phyloP scores from a whole-genome alignment of 495 filamentous ascomycete species.

The Barbatosphaeria neglecta region DNA sequence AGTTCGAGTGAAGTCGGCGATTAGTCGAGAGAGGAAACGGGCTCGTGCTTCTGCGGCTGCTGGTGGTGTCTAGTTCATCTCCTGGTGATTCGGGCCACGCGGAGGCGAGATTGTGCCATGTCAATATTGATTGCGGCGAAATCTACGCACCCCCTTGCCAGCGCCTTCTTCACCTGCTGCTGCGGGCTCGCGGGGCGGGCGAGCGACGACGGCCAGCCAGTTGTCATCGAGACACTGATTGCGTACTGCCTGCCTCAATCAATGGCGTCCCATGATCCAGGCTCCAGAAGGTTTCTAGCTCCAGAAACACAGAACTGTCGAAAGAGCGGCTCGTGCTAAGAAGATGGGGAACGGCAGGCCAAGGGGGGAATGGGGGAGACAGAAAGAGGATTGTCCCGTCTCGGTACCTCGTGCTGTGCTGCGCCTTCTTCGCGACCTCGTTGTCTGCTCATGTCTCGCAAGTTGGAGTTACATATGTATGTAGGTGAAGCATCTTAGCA shows the following conservation, averaged over 20 bases:
- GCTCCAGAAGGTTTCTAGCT: neutral
- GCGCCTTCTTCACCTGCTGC: neutral
- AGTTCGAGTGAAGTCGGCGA: neutral
- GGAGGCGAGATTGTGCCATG: neutral
- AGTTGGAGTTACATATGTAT: too few relatives aligned
- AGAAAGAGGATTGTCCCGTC: too few relatives aligned
- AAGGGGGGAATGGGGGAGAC: neutral
- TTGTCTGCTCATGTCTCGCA: too few relatives aligned
- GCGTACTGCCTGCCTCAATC: neutral
- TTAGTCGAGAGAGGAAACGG: neutral
- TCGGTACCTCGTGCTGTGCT: too few relatives aligned
- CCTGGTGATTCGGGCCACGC: neutral
- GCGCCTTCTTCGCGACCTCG: too few relatives aligned
- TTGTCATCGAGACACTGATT: neutral
- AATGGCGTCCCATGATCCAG: neutral
- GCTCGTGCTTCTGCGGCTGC: neutral
- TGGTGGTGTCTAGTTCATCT: slow-evolving; percentile 1
- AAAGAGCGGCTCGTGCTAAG: neutral
- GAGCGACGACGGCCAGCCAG: neutral
- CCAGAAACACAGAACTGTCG: neutral
- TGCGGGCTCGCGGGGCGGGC: neutral
- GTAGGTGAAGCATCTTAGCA: too few relatives aligned
- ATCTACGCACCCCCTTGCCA: neutral
- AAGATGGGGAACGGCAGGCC: neutral
- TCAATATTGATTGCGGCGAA: neutral